Conservation (phyloP, 1,284 basidiomycete genomes). For the Melampsora americana region DNA sequence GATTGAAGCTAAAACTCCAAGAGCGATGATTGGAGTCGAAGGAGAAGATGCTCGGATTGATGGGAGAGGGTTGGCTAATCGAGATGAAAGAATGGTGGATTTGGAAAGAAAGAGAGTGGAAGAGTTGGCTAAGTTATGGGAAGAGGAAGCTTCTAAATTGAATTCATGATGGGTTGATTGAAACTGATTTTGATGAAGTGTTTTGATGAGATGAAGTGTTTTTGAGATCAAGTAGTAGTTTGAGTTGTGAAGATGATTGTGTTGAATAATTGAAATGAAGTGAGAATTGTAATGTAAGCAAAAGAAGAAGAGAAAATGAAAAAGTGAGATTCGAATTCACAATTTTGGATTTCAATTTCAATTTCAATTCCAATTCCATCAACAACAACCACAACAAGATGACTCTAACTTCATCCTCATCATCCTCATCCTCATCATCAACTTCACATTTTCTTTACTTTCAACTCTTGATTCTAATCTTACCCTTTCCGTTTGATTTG, state of each 20-base stretch:
- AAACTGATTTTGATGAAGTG: too few species aligned
- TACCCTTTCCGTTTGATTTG: background rate
- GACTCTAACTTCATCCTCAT: background rate
- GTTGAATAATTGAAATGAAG: too few species aligned
- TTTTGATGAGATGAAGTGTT: too few species aligned
- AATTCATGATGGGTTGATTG: background rate
- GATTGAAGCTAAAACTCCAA: conserved; percentile 36
- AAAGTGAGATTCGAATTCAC: too few species aligned
- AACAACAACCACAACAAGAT: too few species aligned
- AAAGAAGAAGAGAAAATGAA: too few species aligned
- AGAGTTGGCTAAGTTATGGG: conserved; percentile 14
- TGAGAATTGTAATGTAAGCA: too few species aligned
- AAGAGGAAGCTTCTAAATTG: conserved; percentile 33
- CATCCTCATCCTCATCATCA: background rate
- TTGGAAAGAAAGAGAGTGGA: conserved; percentile 7
- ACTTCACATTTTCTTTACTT: background rate
- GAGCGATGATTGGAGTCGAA: conserved; percentile 40
- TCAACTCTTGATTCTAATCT: background rate
- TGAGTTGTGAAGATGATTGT: too few species aligned
- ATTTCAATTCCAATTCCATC: too few species aligned
- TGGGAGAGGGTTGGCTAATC: conserved; percentile 15
- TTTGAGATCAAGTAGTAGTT: too few species aligned
- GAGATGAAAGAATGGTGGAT: conserved; percentile 24
- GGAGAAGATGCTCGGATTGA: conserved; percentile 32
- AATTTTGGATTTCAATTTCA: too few species aligned